Evolutionary conservation across 2,329 filamentous ascomycete genomes (phyloP).

Genomic region (Ceratocystis huliohia): DNA sequence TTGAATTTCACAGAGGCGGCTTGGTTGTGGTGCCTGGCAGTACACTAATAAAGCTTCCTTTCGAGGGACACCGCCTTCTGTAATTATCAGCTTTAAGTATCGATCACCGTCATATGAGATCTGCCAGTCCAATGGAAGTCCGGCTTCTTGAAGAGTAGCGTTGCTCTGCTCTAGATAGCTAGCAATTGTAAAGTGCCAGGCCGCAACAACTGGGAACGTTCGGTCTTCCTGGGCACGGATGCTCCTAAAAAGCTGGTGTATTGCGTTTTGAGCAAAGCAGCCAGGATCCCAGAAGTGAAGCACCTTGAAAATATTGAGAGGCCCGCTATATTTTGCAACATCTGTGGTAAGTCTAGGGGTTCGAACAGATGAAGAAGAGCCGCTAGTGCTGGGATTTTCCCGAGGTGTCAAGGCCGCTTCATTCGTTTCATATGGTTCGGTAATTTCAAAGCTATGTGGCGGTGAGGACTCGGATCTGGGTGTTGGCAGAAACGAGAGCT

Average conservation of each 20-base stretch:
- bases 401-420: too few relatives aligned
- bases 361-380: background rate
- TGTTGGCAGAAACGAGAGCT: too few relatives aligned
- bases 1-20: background rate
- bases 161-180: conserved; percentile 4
- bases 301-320: background rate
- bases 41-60: conserved; percentile 8
- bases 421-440: too few relatives aligned
- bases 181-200: background rate
- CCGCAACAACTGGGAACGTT: background rate
- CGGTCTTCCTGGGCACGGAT: background rate
- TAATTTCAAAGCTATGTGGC: too few relatives aligned
- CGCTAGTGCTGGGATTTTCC: too few relatives aligned
- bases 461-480: too few relatives aligned
- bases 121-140: conserved; percentile 6
- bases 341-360: background rate
- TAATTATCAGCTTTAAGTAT: background rate
- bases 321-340: background rate
- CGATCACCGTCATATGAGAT: background rate
- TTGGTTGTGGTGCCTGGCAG: background rate
- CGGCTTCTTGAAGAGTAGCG: background rate
- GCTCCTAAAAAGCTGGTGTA: conserved; percentile 5
- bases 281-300: conserved; percentile 2
- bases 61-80: background rate
- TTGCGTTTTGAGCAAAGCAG: background rate